Evolutionary conservation across 805 yeast species (phyloP), one percentile per base, ranked within the genome.

Genomic region (Wickerhamomyces chaumierensis): DNA sequence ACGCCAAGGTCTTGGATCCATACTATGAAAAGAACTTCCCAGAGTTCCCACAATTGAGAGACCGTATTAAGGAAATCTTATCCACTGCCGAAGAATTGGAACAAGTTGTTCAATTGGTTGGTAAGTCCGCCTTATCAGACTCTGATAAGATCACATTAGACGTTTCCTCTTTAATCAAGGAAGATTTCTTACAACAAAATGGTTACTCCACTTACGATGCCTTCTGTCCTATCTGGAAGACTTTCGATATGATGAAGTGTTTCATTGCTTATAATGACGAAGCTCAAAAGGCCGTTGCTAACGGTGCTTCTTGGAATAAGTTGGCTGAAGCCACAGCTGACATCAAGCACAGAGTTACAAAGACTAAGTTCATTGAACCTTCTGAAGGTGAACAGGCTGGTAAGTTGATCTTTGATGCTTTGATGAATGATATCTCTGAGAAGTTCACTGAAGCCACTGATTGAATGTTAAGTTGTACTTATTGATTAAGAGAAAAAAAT

Each of bases 141-240:
- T 73, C 94, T 31, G 98, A 92, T 66, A 92, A 92, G 71, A 92
- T 92, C 62, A 83, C 96, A 19, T 72, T 92, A 58, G 99, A 92
- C 59, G 96, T 90, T 41, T 78, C 97, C 19, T 70, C 72, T 21
- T 74, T 92, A 61, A 80, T 92, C 64, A 92, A 92, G 65, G 98
- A 92, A 64, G 98, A 92, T 66, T 92, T 92, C 79, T 73, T 92
- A 61, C 99, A 92, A 69, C 99, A 92, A 71, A 92, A 92, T 66
- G 99, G 99, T 68, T 92, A 92, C 69, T 92, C 98, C 35, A 69
- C 95, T 34, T 92, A 92, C 60, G 99, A 92, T 65, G 95, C 95
- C 31, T 92, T 87, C 82, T 92, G 99, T 68, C 99, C 99, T 49
- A 84, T 92, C 57, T 92, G 98, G 98, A 92, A 92, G 73, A 92